These are phyloP conservation scores for Leccinum fuscescens DNA, from an alignment of 1,284 basidiomycete species.

Conservation along the genomic window DNA sequence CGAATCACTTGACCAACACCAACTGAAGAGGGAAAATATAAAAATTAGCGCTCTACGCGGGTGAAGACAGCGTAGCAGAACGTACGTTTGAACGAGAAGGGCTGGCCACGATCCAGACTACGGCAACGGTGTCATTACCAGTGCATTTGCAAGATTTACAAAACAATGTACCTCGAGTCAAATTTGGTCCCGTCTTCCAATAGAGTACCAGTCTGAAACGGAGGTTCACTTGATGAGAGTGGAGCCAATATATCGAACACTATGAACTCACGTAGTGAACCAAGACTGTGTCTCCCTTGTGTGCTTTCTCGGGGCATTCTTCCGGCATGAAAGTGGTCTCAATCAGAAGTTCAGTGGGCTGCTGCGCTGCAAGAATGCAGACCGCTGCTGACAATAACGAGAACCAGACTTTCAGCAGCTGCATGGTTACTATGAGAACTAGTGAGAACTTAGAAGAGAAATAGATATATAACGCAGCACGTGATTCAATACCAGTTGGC, in stretches of 20 bases:
- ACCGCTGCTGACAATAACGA: slow-evolving; percentile 41
- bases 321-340: slow-evolving; percentile 60
- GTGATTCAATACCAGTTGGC: neutral
- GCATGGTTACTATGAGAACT: slow-evolving; percentile 38
- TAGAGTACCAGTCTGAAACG: slow-evolving; percentile 67
- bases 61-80: neutral
- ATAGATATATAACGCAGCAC: neutral
- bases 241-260: neutral
- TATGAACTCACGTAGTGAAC: slow-evolving; percentile 75
- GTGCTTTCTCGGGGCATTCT: slow-evolving; percentile 56
- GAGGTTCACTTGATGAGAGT: neutral
- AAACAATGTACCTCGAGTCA: slow-evolving; percentile 66
- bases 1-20: slow-evolving; percentile 79
- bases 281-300: slow-evolving; percentile 63
- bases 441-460: neutral
- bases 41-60: slow-evolving; percentile 1
- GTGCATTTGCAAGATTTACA: neutral
- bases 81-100: slow-evolving; percentile 70
- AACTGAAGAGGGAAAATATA: slow-evolving; percentile 42
- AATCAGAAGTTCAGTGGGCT: slow-evolving; percentile 57
- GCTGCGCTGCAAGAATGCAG: slow-evolving; percentile 36
- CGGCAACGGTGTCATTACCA: neutral
- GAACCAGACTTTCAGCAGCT: slow-evolving; percentile 43
- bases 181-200: slow-evolving; percentile 75
- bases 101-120: slow-evolving; percentile 64